Evolutionary conservation across 1,284 basidiomycete genomes (phyloP).

Genomic region (Cryptococcus jaspeensis): DNA sequence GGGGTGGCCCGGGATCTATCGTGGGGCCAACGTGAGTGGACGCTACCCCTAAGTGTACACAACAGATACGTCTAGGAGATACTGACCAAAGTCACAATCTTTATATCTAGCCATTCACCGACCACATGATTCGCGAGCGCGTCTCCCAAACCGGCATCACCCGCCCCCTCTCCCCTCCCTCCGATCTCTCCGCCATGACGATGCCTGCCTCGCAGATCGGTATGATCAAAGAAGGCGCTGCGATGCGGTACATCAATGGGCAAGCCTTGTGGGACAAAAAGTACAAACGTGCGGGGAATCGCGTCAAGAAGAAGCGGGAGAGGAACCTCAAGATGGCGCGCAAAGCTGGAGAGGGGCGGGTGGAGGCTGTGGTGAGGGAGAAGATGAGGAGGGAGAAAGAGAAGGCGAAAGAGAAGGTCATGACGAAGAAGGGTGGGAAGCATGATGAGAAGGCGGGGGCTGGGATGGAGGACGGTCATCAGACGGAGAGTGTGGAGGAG

Average conservation of each 20-base stretch:
- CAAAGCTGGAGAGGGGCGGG: conserved; percentile 30
- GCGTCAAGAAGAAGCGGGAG: conserved; percentile 40
- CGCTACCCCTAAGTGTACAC: not conserved
- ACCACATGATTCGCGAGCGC: conserved; percentile 79
- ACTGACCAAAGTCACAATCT: too few relatives aligned
- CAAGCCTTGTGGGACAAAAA: conserved; percentile 50
- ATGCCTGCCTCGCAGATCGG: conserved; percentile 62
- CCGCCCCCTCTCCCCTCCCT: conserved; percentile 71
- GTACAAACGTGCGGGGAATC: conserved; percentile 34
- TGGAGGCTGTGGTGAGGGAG: conserved; percentile 7
- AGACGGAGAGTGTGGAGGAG: conserved; percentile 6
- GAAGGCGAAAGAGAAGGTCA: conserved; percentile 5
- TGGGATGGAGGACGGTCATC: conserved; percentile 6
- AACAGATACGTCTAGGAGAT: too few relatives aligned
- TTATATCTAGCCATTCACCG: conserved; percentile 39
- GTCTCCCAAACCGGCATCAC: conserved; percentile 74
- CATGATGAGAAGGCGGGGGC: not conserved
- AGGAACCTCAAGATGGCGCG: conserved; percentile 43
- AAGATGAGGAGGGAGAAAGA: conserved; percentile 19
- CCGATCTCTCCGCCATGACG: conserved; percentile 64
- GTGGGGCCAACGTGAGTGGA: conserved; percentile 55
- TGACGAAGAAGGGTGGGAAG: not conserved
- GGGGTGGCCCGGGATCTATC: conserved; percentile 66
- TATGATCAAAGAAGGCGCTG: conserved; percentile 54
- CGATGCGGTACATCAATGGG: conserved; percentile 49